Conservation (phyloP, 768 basidiomycete genomes). For the Lentinula guzmanii region DNA sequence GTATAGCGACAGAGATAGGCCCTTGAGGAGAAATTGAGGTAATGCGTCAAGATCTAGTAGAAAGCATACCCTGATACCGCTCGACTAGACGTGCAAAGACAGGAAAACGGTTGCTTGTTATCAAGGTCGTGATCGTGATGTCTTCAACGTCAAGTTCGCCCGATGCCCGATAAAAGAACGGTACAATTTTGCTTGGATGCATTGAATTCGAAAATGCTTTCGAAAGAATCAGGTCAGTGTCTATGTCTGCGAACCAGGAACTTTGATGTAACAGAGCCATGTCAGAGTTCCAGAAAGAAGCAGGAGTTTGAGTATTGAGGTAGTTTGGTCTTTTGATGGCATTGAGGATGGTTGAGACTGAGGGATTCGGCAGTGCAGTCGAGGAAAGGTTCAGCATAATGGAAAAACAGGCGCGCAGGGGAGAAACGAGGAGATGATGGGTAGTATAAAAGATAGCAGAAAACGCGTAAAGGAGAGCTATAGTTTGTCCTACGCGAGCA, state of each 20-base stretch:
- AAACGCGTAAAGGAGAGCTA: conserved; percentile 27
- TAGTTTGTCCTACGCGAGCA: conserved; percentile 13
- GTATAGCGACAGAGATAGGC: conserved; percentile 80
- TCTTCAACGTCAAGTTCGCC: conserved; percentile 53
- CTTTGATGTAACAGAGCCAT: background rate
- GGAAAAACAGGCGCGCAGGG: conserved; percentile 22
- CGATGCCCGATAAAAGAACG: conserved; percentile 74
- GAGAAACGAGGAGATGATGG: conserved; percentile 28
- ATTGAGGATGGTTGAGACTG: conserved; percentile 13
- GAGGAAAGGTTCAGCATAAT: conserved; percentile 16
- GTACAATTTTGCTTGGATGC: conserved; percentile 70
- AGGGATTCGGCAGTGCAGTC: conserved; percentile 10
- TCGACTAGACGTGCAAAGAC: conserved; percentile 68
- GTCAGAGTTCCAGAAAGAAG: conserved; percentile 9
- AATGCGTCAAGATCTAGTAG: background rate
- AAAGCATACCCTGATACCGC: conserved; percentile 62
- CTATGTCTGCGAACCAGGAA: conserved; percentile 26
- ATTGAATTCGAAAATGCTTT: conserved; percentile 66
- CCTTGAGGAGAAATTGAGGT: conserved; percentile 31
- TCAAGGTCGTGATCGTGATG: conserved; percentile 80
- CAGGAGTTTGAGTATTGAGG: conserved; percentile 8
- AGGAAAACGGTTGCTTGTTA: conserved; percentile 73
- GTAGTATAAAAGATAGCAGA: conserved; percentile 41
- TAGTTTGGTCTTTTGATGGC: background rate
- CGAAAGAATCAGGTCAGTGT: conserved; percentile 52